These are phyloP conservation scores for Coemansia sp. DNA, from an alignment of 192 early-diverging fungal species.

Conservation along the genomic window DNA sequence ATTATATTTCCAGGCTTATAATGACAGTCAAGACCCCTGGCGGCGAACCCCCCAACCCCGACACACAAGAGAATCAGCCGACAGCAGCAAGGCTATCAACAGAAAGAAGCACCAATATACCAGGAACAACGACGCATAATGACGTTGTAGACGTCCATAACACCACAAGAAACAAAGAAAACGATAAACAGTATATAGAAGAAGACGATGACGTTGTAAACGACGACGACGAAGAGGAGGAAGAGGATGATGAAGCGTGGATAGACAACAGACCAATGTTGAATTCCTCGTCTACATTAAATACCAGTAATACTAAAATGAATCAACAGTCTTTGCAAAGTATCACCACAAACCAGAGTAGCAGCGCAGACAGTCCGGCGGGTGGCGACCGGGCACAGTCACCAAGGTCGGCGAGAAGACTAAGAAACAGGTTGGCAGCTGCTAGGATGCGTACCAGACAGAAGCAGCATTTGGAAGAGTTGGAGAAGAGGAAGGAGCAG, in stretches of 20 bases:
- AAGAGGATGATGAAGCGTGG: background rate
- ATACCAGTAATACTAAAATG: background rate
- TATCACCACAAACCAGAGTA: slow-evolving; percentile 6
- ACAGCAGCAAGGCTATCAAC: background rate
- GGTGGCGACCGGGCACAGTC: slow-evolving; percentile 18
- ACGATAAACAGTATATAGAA: background rate
- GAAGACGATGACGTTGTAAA: background rate
- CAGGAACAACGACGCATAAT: background rate
- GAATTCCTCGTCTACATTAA: background rate
- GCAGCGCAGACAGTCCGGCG: slow-evolving; percentile 5
- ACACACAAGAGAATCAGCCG: background rate
- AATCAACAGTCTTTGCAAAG: background rate
- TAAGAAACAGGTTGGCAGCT: slow-evolving; percentile 41
- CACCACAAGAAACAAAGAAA: background rate
- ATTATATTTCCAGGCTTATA: background rate
- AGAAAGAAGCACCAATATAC: background rate
- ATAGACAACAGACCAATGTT: background rate
- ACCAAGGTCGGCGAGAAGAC: slow-evolving; percentile 36
- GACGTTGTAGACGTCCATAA: background rate
- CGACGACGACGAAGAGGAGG: background rate
- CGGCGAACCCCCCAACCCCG: background rate
- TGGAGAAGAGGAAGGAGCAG: slow-evolving; percentile 38
- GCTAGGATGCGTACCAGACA: slow-evolving; percentile 50
- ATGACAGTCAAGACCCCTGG: background rate
- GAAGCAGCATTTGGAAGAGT: slow-evolving; percentile 44